Conservation (phyloP, 1,284 basidiomycete genomes). For the Earliella scabrosa region DNA sequence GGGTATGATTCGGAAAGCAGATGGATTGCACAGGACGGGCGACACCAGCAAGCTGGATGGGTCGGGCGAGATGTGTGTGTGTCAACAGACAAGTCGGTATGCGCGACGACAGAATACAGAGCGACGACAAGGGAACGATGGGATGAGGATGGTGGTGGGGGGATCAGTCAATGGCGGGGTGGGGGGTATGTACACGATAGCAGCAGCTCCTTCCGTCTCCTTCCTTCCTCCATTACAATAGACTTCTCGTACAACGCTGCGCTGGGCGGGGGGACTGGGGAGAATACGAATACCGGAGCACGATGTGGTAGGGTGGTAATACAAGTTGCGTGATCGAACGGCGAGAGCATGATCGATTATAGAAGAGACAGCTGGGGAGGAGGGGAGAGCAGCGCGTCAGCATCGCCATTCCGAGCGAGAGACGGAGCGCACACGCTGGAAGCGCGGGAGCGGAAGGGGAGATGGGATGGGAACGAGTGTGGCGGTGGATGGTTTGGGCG, state of each 20-base stretch:
- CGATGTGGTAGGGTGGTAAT: conserved; percentile 34
- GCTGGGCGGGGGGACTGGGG: conserved; percentile 5
- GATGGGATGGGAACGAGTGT: neutral
- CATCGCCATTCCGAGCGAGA: conserved; percentile 21
- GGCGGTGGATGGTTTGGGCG: neutral
- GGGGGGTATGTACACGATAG: conserved; percentile 26
- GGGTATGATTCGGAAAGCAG: conserved; percentile 6
- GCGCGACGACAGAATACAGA: conserved; percentile 19
- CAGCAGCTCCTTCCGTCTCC: conserved; percentile 10
- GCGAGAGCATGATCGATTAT: conserved; percentile 29
- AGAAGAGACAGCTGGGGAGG: conserved; percentile 23
- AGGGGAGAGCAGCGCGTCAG: conserved; percentile 17
- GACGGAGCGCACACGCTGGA: conserved; percentile 14
- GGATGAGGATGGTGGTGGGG: conserved; percentile 5
- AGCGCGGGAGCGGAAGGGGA: conserved; percentile 4
- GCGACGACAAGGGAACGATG: conserved; percentile 15
- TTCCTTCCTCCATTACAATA: conserved; percentile 25
- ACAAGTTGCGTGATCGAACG: conserved; percentile 31
- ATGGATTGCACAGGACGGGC: conserved; percentile 5
- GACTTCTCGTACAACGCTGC: conserved; percentile 29
- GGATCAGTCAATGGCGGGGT: too few relatives aligned
- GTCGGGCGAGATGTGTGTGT: conserved; percentile 10
- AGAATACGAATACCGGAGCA: conserved; percentile 28
- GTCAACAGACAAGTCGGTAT: conserved; percentile 6
- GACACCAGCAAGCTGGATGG: conserved; percentile 1